Conservation (phyloP, 192 early-diverging fungal genomes). For the Dispira simplex region DNA sequence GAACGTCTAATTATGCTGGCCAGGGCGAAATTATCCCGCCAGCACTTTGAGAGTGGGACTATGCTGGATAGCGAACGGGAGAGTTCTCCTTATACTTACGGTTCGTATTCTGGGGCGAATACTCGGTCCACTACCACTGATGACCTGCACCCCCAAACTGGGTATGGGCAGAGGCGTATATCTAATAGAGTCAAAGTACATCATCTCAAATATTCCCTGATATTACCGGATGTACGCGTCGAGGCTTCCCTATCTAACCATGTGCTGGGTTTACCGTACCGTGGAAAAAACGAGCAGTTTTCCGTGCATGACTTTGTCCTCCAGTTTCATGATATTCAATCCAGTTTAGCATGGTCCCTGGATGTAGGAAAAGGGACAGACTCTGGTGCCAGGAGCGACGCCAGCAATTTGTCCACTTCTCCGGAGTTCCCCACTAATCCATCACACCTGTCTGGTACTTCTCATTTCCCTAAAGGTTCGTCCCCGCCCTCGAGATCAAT, state of each 20-base stretch:
- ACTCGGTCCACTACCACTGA: no score
- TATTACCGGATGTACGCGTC: neutral
- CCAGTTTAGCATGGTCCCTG: neutral
- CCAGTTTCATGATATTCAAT: neutral
- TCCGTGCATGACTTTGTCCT: conserved; percentile 5
- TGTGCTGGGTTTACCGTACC: conserved; percentile 4
- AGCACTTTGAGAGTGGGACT: no score
- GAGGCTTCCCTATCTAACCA: conserved; percentile 6
- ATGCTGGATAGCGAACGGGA: no score
- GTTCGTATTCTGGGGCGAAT: no score
- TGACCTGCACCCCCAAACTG: no score
- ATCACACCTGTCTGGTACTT: neutral
- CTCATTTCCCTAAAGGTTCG: neutral
- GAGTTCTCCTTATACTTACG: no score
- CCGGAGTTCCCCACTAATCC: neutral
- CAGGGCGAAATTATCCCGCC: no score
- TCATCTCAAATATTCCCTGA: no score
- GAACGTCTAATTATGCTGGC: no score
- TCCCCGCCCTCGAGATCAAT: neutral
- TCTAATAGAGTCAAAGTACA: no score
- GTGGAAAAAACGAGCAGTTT: neutral
- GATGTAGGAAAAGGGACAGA: neutral
- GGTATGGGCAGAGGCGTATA: no score
- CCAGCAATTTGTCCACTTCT: neutral
- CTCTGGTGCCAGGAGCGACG: neutral